phyloP scores from a whole-genome alignment of 768 basidiomycete species.

The Asterophora lycoperdoides region DNA sequence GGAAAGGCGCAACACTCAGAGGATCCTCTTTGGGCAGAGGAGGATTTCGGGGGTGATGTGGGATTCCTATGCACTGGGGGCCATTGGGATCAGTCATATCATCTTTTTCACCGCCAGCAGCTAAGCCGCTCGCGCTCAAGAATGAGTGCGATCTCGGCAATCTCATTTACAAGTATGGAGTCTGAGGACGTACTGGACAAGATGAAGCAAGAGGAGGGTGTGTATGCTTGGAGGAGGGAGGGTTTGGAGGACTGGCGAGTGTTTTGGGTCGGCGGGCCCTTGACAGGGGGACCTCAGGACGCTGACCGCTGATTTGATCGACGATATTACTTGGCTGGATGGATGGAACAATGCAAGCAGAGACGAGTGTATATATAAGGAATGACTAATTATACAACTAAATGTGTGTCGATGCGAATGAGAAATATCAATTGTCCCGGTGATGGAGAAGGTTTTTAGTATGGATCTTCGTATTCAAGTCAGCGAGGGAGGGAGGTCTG shows the following conservation, averaged over 20 bases:
- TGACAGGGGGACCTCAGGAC: slow-evolving; percentile 25
- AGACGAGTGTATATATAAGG: slow-evolving; percentile 2
- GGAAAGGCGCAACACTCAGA: slow-evolving; percentile 32
- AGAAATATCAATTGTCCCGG: slow-evolving; percentile 10
- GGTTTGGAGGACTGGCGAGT: slow-evolving; percentile 74
- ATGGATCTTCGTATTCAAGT: not conserved
- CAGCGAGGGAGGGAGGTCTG: not conserved
- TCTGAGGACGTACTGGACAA: slow-evolving; percentile 45
- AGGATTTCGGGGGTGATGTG: slow-evolving; percentile 60
- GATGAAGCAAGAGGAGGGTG: slow-evolving; percentile 54
- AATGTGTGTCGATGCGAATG: slow-evolving; percentile 8
- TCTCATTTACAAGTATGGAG: slow-evolving; percentile 48
- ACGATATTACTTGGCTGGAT: not conserved
- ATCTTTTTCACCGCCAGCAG: slow-evolving; percentile 26
- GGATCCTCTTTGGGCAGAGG: slow-evolving; percentile 50
- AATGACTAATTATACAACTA: slow-evolving; percentile 14
- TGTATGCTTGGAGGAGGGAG: slow-evolving; percentile 78
- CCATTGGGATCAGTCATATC: slow-evolving; percentile 44
- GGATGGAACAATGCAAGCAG: not conserved
- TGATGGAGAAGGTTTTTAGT: not conserved
- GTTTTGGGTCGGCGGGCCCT: slow-evolving; percentile 74
- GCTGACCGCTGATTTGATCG: not conserved
- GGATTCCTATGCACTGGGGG: slow-evolving; percentile 54
- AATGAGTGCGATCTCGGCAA: slow-evolving; percentile 37
- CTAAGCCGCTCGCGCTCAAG: slow-evolving; percentile 43